Percentiles rank a stretch among this genome's conserved stretches.
Evolutionary conservation across 2,329 filamentous ascomycete species (phyloP).

Genomic region (Ceratocystis ficicola): DNA sequence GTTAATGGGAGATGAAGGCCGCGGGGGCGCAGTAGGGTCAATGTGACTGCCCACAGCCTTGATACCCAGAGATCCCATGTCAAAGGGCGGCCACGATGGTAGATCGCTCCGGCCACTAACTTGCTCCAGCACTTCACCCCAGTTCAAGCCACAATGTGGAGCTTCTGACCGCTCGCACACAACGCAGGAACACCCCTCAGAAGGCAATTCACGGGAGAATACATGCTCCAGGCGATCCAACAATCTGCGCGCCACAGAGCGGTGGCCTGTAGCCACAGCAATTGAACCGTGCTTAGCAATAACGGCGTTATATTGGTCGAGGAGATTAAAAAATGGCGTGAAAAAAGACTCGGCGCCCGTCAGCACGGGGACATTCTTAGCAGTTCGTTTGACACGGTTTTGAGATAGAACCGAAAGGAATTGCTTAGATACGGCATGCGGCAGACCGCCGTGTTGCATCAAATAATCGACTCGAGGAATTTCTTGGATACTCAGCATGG

Average conservation of each 20-base stretch:
- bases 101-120: constrained; percentile 80
- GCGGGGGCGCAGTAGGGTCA: constrained; percentile 47
- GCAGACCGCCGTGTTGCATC: constrained; percentile 73
- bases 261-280: constrained; percentile 88
- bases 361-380: constrained; percentile 52
- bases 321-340: constrained; percentile 64
- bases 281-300: constrained; percentile 75
- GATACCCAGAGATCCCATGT: constrained; percentile 49
- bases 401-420: constrained; percentile 53
- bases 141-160: constrained; percentile 64
- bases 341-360: constrained; percentile 63
- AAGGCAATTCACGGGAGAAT: constrained; percentile 82
- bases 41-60: constrained; percentile 47
- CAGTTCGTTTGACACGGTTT: constrained; percentile 39
- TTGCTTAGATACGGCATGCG: constrained; percentile 57
- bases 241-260: constrained; percentile 79
- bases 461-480: constrained; percentile 83
- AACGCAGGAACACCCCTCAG: constrained; percentile 71
- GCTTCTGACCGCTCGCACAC: constrained; percentile 59
- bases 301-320: constrained; percentile 78
- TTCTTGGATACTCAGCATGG: constrained; percentile 56
- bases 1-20: constrained; percentile 53
- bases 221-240: constrained; percentile 87
- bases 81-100: constrained; percentile 79
- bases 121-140: constrained; percentile 90